Base-by-base conservation (phyloP, 768 basidiomycete species). In the Suillus occidentalis region DNA sequence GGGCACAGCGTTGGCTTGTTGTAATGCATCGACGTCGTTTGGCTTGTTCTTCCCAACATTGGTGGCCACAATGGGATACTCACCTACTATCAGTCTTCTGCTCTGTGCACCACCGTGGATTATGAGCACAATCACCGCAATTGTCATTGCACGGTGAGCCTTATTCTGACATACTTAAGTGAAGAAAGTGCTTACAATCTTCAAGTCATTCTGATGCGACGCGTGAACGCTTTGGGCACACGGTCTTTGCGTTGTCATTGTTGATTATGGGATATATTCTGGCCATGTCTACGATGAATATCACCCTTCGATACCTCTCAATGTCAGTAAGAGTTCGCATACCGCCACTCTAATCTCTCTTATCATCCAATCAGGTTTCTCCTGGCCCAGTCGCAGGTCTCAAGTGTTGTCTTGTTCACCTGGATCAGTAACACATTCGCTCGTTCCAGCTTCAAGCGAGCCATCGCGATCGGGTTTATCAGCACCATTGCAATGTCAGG, bases 11-110 rank as follows among this genome's bases (percentile, higher is more conserved):
- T 73, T 89, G 63, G 83, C 83, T 12, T 83, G 83, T 64, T 80
- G 85, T 73, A 52, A 28, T 57, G 64, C 89, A 31, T 84, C 87
- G 4, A 68, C 89, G 31, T 86, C 84, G 3, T 92, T 92, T 81
- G 89, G 89, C 72, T 86, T 86, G 16, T 91, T 86, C 73, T 92
- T 92, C 78, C 90, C 88, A 14, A 90, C 91, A 0, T 77, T 94
- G 61, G 85, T 84, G 40, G 83, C 81, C 22, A 93, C 91, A 12
- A 80, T 94, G 75, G 88, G 88, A 9, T 89, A 80, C 74, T 79
- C 76, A 63, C 74, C 79, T 36, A 89, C 88, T 2, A 76, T 86
- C 40, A 87, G 88, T 4, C 78, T 91, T 10, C 74, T 90, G 56
- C 82, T 94, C 60, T 91, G 90, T 72, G 90, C 87, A 6, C 91